Evolutionary conservation across 2,329 filamentous ascomycete species (phyloP).

Genomic region (Ploettnerulaceae sp.): DNA sequence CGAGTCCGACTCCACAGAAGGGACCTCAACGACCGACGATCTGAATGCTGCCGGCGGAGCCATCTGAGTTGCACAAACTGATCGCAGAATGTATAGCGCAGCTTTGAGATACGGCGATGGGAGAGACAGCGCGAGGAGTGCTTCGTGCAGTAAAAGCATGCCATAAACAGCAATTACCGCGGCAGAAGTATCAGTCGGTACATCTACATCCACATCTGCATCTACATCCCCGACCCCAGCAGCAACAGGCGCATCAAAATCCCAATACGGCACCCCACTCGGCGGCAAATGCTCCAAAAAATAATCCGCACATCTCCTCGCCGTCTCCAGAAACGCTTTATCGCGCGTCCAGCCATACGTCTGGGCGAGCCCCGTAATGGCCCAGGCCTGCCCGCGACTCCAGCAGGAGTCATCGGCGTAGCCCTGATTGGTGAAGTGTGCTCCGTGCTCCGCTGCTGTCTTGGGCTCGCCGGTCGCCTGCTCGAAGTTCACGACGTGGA

Average conservation of each 20-base stretch:
- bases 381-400: slow-evolving; percentile 47
- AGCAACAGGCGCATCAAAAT: slow-evolving; percentile 43
- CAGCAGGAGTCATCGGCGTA: slow-evolving; percentile 41
- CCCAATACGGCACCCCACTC: slow-evolving; percentile 42
- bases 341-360: slow-evolving; percentile 44
- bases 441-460: too few relatives aligned
- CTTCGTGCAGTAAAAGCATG: slow-evolving; percentile 36
- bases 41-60: slow-evolving; percentile 21
- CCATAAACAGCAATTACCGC: slow-evolving; percentile 39
- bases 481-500: slow-evolving; percentile 45
- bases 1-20: slow-evolving; percentile 30
- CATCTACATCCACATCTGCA: neutral
- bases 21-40: slow-evolving; percentile 8
- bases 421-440: slow-evolving; percentile 45
- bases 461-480: slow-evolving; percentile 40
- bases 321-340: slow-evolving; percentile 39
- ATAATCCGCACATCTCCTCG: slow-evolving; percentile 41
- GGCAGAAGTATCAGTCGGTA: slow-evolving; percentile 37
- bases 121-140: slow-evolving; percentile 13
- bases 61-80: too few relatives aligned
- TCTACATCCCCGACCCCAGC: neutral
- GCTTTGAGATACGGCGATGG: slow-evolving; percentile 30
- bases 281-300: slow-evolving; percentile 39
- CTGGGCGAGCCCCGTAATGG: slow-evolving; percentile 43
- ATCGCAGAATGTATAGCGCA: slow-evolving; percentile 29